Evolutionary conservation across 225 moss, liverwort and hornwort genomes (phyloP).

Genomic region (Pseudisothecium myosuroides): DNA sequence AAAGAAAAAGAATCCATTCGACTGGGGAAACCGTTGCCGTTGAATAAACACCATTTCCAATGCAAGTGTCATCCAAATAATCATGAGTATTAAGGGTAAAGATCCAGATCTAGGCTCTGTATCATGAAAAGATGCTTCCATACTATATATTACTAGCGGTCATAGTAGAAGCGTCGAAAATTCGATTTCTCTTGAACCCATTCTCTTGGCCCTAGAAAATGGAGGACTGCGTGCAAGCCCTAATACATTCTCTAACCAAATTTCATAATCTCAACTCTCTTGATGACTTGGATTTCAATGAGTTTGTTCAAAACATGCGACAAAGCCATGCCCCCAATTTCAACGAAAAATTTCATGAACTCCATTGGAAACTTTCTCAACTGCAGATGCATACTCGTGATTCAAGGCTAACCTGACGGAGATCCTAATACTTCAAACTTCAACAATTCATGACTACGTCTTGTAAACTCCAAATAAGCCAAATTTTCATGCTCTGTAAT

Average conservation of each 20-base stretch:
- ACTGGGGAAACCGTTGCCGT: background rate
- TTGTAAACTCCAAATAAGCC: background rate
- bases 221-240: background rate
- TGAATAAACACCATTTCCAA: background rate
- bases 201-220: too few species aligned
- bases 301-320: background rate
- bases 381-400: background rate
- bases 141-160: background rate
- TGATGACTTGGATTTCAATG: background rate
- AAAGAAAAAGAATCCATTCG: background rate
- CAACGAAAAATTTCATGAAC: background rate
- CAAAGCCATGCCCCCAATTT: background rate
- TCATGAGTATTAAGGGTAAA: background rate
- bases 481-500: background rate
- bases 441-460: background rate
- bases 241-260: background rate
- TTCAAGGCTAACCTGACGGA: background rate
- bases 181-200: too few species aligned
- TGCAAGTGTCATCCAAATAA: background rate
- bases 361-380: background rate
- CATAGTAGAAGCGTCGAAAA: too few species aligned
- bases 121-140: background rate
- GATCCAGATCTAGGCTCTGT: background rate
- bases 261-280: background rate
- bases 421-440: background rate